Conservation (phyloP, 1,284 basidiomycete genomes). For the Peniophora sp. region DNA sequence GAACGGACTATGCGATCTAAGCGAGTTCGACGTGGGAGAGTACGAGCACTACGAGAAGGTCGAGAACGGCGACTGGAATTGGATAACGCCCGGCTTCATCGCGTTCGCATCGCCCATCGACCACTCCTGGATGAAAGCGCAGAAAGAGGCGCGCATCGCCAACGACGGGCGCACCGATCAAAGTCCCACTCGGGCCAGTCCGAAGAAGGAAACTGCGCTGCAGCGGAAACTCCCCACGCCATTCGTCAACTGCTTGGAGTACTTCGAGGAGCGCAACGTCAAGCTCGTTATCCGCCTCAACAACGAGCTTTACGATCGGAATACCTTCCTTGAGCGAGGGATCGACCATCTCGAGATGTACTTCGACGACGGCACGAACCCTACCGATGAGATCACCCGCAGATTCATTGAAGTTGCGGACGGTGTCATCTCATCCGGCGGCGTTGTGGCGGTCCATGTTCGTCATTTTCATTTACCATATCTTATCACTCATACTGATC, state of each 20-base stretch:
- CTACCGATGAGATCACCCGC: constrained; percentile 88
- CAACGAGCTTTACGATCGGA: constrained; percentile 87
- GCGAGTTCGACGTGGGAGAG: constrained; percentile 83
- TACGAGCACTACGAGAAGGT: constrained; percentile 95
- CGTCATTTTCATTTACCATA: constrained; percentile 8
- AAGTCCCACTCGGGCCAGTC: constrained; percentile 20
- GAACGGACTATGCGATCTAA: constrained; percentile 84
- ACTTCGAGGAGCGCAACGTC: constrained; percentile 84
- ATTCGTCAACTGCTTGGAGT: constrained; percentile 85
- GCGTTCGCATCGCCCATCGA: constrained; percentile 95
- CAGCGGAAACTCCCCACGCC: constrained; percentile 71
- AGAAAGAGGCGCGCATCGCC: constrained; percentile 43
- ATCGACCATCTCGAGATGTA: constrained; percentile 92
- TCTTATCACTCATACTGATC: constrained; percentile 15
- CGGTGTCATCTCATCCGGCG: constrained; percentile 66
- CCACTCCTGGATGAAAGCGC: constrained; percentile 62
- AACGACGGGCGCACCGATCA: constrained; percentile 17
- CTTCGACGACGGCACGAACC: constrained; percentile 98
- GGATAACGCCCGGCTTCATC: constrained; percentile 88
- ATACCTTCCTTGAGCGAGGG: constrained; percentile 77
- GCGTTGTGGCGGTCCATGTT: constrained; percentile 84
- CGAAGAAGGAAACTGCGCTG: constrained; percentile 42
- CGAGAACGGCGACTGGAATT: constrained; percentile 97
- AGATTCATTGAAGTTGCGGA: constrained; percentile 86
- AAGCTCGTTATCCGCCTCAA: constrained; percentile 94